Evolutionary conservation across 805 yeast genomes (phyloP).

Genomic region (Monosporozyma servazzii): DNA sequence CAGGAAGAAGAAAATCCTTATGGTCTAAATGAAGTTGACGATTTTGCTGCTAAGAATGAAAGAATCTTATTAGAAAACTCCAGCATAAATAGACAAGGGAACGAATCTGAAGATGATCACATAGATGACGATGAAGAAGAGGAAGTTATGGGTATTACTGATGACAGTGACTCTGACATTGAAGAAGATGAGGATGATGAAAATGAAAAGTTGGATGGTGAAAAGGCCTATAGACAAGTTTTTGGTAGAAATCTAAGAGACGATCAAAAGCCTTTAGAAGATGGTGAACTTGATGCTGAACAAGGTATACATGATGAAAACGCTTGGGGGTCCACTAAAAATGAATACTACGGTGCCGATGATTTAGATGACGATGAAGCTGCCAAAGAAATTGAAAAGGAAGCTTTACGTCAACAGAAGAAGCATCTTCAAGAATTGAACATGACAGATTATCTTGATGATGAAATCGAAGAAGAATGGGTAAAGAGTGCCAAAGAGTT

Average conservation of each 20-base stretch:
- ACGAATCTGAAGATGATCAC: constrained; percentile 38
- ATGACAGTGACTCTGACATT: constrained; percentile 2
- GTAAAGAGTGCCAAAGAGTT: constrained; percentile 45
- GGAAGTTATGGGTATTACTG: constrained; percentile 38
- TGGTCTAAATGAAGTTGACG: constrained; percentile 60
- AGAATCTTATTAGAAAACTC: constrained; percentile 49
- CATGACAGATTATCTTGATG: constrained; percentile 69
- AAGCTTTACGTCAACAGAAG: constrained; percentile 81
- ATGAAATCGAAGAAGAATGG: constrained; percentile 70
- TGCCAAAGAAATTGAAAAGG: constrained; percentile 71
- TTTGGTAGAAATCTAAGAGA: constrained; percentile 27
- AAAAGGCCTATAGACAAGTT: constrained; percentile 32
- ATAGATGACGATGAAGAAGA: constrained; percentile 40
- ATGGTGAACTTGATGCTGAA: constrained; percentile 22
- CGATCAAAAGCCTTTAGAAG: constrained; percentile 22
- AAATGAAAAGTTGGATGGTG: constrained; percentile 25
- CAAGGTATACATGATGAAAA: constrained; percentile 31
- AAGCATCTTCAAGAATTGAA: constrained; percentile 65
- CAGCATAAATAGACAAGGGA: constrained; percentile 35
- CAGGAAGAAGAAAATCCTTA: constrained; percentile 28
- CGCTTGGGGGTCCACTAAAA: constrained; percentile 39
- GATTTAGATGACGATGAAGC: constrained; percentile 54
- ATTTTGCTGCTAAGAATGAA: constrained; percentile 53
- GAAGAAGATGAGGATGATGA: constrained; percentile 27
- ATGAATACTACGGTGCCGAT: constrained; percentile 46